Base-by-base conservation (phyloP, 495 filamentous ascomycete genomes). In the Podospora pseudocomata region DNA sequence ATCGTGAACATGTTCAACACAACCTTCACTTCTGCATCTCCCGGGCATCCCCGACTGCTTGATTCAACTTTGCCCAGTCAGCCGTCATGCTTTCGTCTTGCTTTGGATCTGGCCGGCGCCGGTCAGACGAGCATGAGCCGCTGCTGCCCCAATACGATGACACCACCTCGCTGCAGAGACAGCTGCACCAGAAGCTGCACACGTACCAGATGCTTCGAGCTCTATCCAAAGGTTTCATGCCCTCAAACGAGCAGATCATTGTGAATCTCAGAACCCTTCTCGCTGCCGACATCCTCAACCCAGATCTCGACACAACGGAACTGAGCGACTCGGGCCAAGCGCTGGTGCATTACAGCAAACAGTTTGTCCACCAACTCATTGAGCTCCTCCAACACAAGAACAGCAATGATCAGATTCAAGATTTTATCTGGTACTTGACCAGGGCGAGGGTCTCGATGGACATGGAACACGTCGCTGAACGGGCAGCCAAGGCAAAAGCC, bases 181-280 rank as follows among this genome's bases (percentile, higher is more conserved):
- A 84, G 63, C 81, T 94, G 57, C 92, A 93, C 73, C 87, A 91
- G 75, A 97, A 97, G 80, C 84, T 97, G 67, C 94, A 97, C 78
- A 88, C 88, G 65, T 97, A 97, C 76, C 93, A 96, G 81, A 95
- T 96, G 92, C 69, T 91, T 32, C 86, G 92, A 59, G 94, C 94
- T 67, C 77, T 98, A 18, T 86, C 86, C 18, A 88, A 93, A 70
- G 94, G 94, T 1, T 97, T 89, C 79, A 93, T 97, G 90, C 94
- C 94, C 27, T 92, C 91, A 2, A 97, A 89, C 9, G 92, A 96
- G 70, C 94, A 98, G 74, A 70, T 84, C 67, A 90, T 93, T 73
- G 81, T 88, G 76, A 95, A 96, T 72, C 83, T 98, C 1, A 88
- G 93, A 49, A 92, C 89, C 34, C 78, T 98, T 2, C 81, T 97